These are phyloP conservation scores for Sporothrix inflata DNA, from an alignment of 2,329 filamentous ascomycete species.

Conservation along the genomic window DNA sequence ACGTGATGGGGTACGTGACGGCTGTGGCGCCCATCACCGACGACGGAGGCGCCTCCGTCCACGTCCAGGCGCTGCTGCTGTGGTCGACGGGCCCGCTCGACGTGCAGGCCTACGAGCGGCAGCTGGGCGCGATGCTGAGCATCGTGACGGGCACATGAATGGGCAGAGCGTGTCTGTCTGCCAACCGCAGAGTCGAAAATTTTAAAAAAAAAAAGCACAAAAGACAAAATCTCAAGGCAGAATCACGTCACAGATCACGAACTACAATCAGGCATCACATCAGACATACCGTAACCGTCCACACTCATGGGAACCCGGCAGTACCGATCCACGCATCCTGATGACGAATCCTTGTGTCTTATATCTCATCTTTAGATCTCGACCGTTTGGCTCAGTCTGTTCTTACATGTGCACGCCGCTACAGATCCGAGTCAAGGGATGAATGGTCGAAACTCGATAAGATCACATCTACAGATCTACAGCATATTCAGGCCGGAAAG, in stretches of 20 bases:
- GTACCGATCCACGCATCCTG: background rate
- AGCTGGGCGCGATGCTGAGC: slow-evolving; percentile 44
- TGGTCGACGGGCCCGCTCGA: slow-evolving; percentile 77
- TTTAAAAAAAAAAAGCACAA: background rate
- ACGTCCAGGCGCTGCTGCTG: slow-evolving; percentile 74
- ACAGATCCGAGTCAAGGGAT: background rate
- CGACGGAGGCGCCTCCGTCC: slow-evolving; percentile 37
- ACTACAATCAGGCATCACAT: background rate
- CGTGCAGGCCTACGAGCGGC: slow-evolving; percentile 70
- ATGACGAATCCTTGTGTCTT: background rate
- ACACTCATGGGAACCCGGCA: background rate
- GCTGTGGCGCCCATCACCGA: slow-evolving; percentile 3
- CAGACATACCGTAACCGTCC: background rate
- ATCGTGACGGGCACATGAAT: background rate
- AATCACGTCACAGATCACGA: background rate
- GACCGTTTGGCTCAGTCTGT: background rate
- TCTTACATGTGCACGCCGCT: background rate
- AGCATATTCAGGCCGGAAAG: background rate
- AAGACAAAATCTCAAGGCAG: background rate
- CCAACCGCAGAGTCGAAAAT: background rate
- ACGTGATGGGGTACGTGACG: slow-evolving; percentile 78
- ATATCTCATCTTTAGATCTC: background rate
- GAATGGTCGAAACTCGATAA: background rate
- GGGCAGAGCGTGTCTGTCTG: background rate
- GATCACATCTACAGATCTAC: background rate